phyloP scores from a whole-genome alignment of 257 asterid genomes.

The Orobanche coerulescens region DNA sequence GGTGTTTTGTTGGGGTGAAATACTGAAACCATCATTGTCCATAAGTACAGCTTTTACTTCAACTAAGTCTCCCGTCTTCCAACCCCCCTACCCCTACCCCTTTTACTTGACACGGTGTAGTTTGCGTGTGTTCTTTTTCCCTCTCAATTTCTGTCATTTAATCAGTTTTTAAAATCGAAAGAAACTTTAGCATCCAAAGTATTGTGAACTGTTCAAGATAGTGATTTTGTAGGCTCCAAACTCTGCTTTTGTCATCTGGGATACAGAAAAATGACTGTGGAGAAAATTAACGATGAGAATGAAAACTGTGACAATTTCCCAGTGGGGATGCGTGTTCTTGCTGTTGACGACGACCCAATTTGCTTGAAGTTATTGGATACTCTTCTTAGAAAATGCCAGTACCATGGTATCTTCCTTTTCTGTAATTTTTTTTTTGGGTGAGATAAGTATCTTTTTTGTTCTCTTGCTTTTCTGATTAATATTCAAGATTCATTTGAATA shows the following conservation, averaged over 20 bases:
- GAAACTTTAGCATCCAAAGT: constrained; percentile 31
- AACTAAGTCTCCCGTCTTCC: constrained; percentile 9
- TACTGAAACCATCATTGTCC: constrained; percentile 32
- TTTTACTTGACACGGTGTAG: constrained; percentile 23
- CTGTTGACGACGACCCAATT: constrained; percentile 59
- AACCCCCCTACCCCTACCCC: constrained; percentile 12
- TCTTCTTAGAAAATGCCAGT: constrained; percentile 57
- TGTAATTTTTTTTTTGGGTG: neutral
- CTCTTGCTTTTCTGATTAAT: no score
- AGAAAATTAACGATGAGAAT: constrained; percentile 26
- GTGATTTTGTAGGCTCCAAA: constrained; percentile 25
- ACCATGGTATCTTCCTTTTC: constrained; percentile 35
- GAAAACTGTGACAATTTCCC: constrained; percentile 41
- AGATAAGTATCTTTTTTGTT: no score
- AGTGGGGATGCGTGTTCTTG: constrained; percentile 55
- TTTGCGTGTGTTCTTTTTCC: constrained; percentile 23
- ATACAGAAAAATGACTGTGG: constrained; percentile 37
- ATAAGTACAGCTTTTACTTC: constrained; percentile 23
- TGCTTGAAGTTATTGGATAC: constrained; percentile 51
- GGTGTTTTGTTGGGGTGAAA: constrained; percentile 32
- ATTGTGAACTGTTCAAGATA: constrained; percentile 20
- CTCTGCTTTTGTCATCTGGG: constrained; percentile 25
- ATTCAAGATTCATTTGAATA: neutral
- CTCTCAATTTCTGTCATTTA: constrained; percentile 22
- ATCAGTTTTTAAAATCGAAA: constrained; percentile 18